Evolutionary conservation across 371 early-diverging fungal genomes (phyloP), one percentile per base, ranked within the genome.

Genomic region (Mucor lusitanicus): DNA sequence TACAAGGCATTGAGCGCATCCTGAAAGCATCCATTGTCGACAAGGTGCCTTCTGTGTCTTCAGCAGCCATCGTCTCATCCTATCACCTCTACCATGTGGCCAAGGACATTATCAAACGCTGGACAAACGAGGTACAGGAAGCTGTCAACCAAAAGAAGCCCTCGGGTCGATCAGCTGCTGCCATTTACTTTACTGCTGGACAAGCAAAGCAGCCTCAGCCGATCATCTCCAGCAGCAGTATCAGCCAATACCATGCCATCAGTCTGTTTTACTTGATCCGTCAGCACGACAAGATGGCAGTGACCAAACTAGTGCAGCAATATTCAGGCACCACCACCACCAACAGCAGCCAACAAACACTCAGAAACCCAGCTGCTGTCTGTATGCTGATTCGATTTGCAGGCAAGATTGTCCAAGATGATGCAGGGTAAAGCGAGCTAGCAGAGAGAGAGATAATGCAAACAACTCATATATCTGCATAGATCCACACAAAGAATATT

Each of bases 1-100:
- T 98, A 28, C 95, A 94, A 55, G 94, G 95, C 23, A 91, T 98
- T 68, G 99, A 99, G 81, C 90, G 98, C 61, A 94, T 97, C 76
- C 72, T 98, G 30, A 99, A 98, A 87, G 95, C 96, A 32, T 95
- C 97, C 0, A 96, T 99, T 75, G 96, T 98, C 37, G 99, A 99
- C 76, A 95, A 93, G 75, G 93, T 92, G 32, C 88, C 96, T 12
- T 87, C 88, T 55, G 95, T 98, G 13, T 89, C 96, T n/a, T 92
- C 93, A 9, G 94, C 97, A 13, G 97, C 99, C 3, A 79, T 99
- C 39, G 96, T 99, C 11, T 96, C 97, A 0, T 87, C 94, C 21
- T 87, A 93, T 67, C 98, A 99, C 68, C 69, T 97, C 37, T 95
- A 92, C 73, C 79, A 75, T 46, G 83, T 86, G 15, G 92, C 92